Percentiles rank a stretch among this genome's conserved stretches.
Evolutionary conservation across 2,329 filamentous ascomycete species (phyloP).

Genomic region (Tolypocladium album): DNA sequence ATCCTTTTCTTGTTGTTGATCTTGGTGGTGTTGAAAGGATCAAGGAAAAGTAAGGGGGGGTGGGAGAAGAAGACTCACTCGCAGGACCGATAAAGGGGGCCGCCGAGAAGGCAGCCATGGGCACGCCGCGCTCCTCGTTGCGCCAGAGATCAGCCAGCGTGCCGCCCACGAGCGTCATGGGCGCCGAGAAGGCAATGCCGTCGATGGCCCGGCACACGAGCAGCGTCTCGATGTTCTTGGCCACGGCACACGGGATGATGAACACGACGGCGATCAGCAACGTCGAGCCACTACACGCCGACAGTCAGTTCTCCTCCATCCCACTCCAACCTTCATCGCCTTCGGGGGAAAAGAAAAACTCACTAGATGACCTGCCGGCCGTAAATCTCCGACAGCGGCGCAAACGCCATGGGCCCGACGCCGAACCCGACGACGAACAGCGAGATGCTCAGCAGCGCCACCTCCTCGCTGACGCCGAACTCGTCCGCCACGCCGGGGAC

Average conservation of each 20-base stretch:
- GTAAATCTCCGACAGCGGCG: slow-evolving; percentile 65
- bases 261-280: slow-evolving; percentile 64
- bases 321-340: no score
- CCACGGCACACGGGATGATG: slow-evolving; percentile 68
- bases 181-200: slow-evolving; percentile 74
- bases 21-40: no score
- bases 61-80: slow-evolving; percentile 24
- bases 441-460: slow-evolving; percentile 60
- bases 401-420: slow-evolving; percentile 70
- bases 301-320: slow-evolving; percentile 2
- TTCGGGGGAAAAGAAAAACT: slow-evolving; percentile 5
- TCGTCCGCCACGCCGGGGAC: slow-evolving; percentile 50
- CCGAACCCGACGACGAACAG: slow-evolving; percentile 78
- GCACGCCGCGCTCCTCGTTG: slow-evolving; percentile 73
- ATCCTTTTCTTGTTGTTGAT: no score
- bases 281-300: slow-evolving; percentile 37
- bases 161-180: slow-evolving; percentile 78
- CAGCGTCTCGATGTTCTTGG: slow-evolving; percentile 66
- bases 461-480: slow-evolving; percentile 62
- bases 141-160: slow-evolving; percentile 77
- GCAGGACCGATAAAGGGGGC: slow-evolving; percentile 77
- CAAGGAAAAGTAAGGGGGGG: not conserved
- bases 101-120: slow-evolving; percentile 78
- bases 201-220: slow-evolving; percentile 69
- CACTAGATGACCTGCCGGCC: slow-evolving; percentile 63